Base-by-base conservation (phyloP, 2,329 filamentous ascomycete genomes). In the Stylonectria norvegica region DNA sequence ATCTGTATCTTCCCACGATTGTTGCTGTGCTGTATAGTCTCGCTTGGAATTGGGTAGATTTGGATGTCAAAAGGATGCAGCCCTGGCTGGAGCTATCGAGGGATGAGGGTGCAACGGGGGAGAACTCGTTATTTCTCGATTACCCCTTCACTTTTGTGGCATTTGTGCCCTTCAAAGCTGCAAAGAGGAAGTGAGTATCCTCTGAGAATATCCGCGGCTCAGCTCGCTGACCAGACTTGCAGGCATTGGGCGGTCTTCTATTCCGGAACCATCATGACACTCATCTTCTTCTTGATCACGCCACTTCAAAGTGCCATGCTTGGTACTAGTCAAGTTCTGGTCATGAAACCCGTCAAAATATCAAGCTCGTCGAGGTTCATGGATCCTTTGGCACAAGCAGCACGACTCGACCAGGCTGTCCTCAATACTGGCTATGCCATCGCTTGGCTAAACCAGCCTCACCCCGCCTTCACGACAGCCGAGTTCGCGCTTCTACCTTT, bases 191-290 rank as follows among this genome's bases (percentile, higher is more conserved):
- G 39, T 37, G 14, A n/a, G 20, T 28, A 5, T 6, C 12, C 4
- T n/a, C 11, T 8, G 7, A 9, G 5, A 9, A 16, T 5, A 11
- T 6, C 4, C 11, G 7, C 20, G 12, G 7, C 12, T 7, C 22
- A 7, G 12, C 22, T 12, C 22, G 12, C 22, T 22, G 11, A 5
- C 20, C 28, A 22, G 22, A 2, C 7, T n/a, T 16, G 11, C 11
- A 42, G 39, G 22, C 39, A 42, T 17, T 42, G 39, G 39, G 31
- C 39, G 15, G 39, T 42, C 11, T 42, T 42, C 22, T 17, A 35
- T 4, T 36, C 39, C 10, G 39, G 28, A 15, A 20, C 20, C 10
- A 20, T 23, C 11, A 36, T 42, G 34, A 20, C 33, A 3, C 18
- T 37, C 8, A 42, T 42, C 15, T 28, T 42, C 18, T 42, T 28